Base-by-base conservation (phyloP, 2,329 filamentous ascomycete genomes). In the Colletotrichum melonis region DNA sequence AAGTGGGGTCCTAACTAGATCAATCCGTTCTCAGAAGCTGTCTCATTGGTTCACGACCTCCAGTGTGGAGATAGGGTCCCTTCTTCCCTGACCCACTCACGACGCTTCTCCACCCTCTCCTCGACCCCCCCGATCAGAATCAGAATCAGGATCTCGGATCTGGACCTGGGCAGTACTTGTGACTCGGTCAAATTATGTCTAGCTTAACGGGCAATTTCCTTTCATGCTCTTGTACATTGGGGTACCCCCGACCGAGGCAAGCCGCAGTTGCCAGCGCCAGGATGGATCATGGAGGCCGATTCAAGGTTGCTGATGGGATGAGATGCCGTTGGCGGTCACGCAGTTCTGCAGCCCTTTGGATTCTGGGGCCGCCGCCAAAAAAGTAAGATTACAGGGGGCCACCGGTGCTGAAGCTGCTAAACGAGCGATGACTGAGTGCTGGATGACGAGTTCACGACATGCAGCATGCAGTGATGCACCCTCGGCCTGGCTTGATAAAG, bases 71-170 rank as follows among this genome's bases (percentile, higher is more conserved):
- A 49, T 5, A 49, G 62, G 57, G 5, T 19, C 6, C 14, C 4
- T 8, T 26, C 24, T 19, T 38, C 24, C 32, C 46, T 52, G 60
- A 26, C 6, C 55, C 60, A 60, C 30, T 22, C 42, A 58, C 3
- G 2, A 63, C 54, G 9, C 59, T 59, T 26, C 70, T 35, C 59
- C 49, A n/a, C 12, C 38, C 19, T n/a, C 54, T 7, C 26, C 22
- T 26, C 14, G 6, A 49, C 16, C 19, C 66, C 8, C 66, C 35
- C 59, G 65, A 72, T 72, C 58, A 69, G 54, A 32, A 69, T 66
- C 65, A 72, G 64, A 19, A 73, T 66, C 70, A 73, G 67, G 67
- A 73, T 73, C 67, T 74, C 38, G 68, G 63, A 74, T 74, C 68
- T 63, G 19, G 63, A 74, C 72, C 42, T 67, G 38, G 16, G 35